phyloP scores from a whole-genome alignment of 495 filamentous ascomycete genomes.

The Tuber indicum region DNA sequence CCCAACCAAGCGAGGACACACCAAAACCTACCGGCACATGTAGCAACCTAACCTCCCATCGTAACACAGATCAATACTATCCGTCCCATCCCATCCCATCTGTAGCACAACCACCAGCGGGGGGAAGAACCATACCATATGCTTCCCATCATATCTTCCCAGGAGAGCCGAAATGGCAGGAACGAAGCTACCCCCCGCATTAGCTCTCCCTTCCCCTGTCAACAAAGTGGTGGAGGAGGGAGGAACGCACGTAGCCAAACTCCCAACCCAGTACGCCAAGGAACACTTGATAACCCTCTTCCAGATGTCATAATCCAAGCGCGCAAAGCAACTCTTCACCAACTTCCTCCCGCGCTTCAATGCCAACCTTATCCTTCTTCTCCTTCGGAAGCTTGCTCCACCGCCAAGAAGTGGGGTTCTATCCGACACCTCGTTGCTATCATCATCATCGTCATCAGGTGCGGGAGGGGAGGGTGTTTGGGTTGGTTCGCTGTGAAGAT shows the following conservation, averaged over 20 bases:
- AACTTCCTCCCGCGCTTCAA: not conserved
- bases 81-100: not conserved
- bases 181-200: slow-evolving; percentile 30
- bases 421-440: slow-evolving; percentile 5
- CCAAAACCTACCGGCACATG: slow-evolving; percentile 26
- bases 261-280: slow-evolving; percentile 82
- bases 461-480: not conserved
- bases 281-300: slow-evolving; percentile 76
- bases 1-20: not conserved
- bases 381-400: not conserved
- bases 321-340: not conserved
- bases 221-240: not conserved
- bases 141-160: slow-evolving; percentile 87
- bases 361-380: not conserved
- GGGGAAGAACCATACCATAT: slow-evolving; percentile 77
- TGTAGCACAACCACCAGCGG: not conserved
- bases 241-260: slow-evolving; percentile 74
- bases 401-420: slow-evolving; percentile 22
- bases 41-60: slow-evolving; percentile 31
- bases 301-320: slow-evolving; percentile 19
- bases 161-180: slow-evolving; percentile 61
- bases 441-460: slow-evolving; percentile 1
- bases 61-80: not conserved
- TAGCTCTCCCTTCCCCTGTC: not conserved
- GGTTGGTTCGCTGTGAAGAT: slow-evolving; percentile 12